Evolutionary conservation across 2,329 filamentous ascomycete species (phyloP).

Genomic region (Beauveria scarabaeidicola): DNA sequence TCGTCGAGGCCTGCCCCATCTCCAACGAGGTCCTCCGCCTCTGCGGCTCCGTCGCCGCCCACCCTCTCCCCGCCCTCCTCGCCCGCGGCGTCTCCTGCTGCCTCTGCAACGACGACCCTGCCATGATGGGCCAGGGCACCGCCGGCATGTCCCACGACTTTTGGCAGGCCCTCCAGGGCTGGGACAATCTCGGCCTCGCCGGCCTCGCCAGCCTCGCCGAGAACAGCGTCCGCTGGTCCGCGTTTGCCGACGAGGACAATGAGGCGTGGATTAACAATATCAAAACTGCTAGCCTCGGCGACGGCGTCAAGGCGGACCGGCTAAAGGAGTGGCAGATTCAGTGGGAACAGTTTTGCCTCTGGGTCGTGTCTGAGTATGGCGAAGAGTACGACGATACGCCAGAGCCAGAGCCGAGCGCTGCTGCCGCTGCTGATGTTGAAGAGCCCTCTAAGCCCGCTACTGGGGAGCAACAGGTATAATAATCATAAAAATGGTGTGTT

Average conservation of each 20-base stretch:
- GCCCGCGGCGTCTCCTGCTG: conserved; percentile 76
- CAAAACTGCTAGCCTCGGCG: conserved; percentile 63
- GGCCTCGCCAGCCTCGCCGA: conserved; percentile 82
- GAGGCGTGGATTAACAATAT: conserved; percentile 67
- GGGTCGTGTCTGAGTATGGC: conserved; percentile 72
- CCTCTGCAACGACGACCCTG: conserved; percentile 85
- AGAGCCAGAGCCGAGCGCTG: conserved; percentile 13
- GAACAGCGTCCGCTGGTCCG: conserved; percentile 86
- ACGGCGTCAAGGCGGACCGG: conserved; percentile 59
- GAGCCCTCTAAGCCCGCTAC: neutral
- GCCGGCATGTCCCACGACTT: conserved; percentile 87
- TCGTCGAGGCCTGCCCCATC: conserved; percentile 85
- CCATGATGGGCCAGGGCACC: conserved; percentile 74
- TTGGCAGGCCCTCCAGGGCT: conserved; percentile 86
- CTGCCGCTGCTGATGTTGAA: neutral
- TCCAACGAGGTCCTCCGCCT: conserved; percentile 81
- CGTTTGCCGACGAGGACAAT: conserved; percentile 69
- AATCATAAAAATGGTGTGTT: neutral
- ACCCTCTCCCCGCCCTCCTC: conserved; percentile 75
- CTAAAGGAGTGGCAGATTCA: conserved; percentile 70
- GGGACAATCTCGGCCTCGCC: conserved; percentile 82
- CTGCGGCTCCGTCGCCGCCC: conserved; percentile 64
- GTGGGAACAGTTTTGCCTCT: conserved; percentile 87
- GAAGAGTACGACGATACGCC: conserved; percentile 47
- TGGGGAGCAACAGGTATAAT: neutral